Conservation (phyloP, 148 eudicot species). For the Mesembryanthemum crystallinum region DNA sequence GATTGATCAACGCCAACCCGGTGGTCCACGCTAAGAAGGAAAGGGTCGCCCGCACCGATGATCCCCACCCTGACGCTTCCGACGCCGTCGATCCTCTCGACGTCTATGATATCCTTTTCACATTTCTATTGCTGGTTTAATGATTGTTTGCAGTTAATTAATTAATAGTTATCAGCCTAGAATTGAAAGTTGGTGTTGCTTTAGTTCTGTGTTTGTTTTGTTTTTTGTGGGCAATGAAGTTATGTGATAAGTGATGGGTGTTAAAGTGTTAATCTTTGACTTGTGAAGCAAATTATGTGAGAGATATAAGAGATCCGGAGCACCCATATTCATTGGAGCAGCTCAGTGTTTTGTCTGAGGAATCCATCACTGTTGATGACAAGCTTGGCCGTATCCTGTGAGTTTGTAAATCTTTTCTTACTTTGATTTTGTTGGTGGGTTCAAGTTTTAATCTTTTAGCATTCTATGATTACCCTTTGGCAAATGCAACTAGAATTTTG, state of each 20-base stretch:
- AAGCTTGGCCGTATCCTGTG: conserved; percentile 74
- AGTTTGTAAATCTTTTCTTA: conserved; percentile 20
- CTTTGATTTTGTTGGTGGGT: background rate
- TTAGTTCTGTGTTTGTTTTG: background rate
- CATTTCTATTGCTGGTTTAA: too few relatives aligned
- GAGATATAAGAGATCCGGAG: conserved; percentile 93
- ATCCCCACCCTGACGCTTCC: conserved; percentile 28
- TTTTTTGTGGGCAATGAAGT: background rate
- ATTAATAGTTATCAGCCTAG: too few relatives aligned
- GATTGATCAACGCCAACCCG: conserved; percentile 78
- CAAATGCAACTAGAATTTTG: background rate
- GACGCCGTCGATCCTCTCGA: conserved; percentile 83
- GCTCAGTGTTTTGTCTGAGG: conserved; percentile 85
- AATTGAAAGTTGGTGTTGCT: too few relatives aligned
- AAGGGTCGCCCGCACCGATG: conserved; percentile 52
- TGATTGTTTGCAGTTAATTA: too few relatives aligned
- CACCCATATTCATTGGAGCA: conserved; percentile 90
- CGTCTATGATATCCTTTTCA: conserved; percentile 80
- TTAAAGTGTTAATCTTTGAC: conserved; percentile 49
- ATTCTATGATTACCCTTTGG: background rate
- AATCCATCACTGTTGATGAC: conserved; percentile 76
- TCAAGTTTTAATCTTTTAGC: background rate
- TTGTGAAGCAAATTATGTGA: conserved; percentile 52
- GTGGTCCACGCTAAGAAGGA: conserved; percentile 86
- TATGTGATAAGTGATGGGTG: background rate